Evolutionary conservation across 2,329 filamentous ascomycete species (phyloP).

Genomic region (Ceratocystis destructans): DNA sequence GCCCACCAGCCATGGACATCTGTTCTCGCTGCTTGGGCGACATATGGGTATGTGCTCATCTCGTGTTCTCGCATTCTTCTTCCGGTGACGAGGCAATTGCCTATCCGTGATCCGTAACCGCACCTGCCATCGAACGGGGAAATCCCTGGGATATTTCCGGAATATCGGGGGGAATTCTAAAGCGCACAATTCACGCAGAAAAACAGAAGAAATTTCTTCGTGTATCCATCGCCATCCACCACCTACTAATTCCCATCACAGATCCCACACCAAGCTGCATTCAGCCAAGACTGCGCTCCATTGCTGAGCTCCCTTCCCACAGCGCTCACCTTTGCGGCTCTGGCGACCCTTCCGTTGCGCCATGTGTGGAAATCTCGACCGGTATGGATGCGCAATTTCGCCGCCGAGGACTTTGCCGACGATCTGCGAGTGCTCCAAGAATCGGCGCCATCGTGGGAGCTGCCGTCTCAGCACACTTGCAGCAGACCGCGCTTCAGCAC

Average conservation of each 20-base stretch:
- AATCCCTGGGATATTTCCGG: background rate
- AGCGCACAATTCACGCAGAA: background rate
- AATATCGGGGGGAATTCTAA: background rate
- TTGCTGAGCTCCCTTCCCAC: slow-evolving; percentile 8
- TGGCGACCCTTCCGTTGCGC: background rate
- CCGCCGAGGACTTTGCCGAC: slow-evolving; percentile 4
- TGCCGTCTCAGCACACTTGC: background rate
- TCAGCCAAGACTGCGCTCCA: slow-evolving; percentile 9
- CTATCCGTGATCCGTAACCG: background rate
- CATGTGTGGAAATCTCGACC: background rate
- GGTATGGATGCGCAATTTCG: slow-evolving; percentile 7
- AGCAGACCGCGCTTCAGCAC: background rate
- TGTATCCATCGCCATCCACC: background rate
- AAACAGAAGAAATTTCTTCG: background rate
- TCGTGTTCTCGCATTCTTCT: background rate
- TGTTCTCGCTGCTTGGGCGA: slow-evolving; percentile 3
- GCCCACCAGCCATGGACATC: slow-evolving; percentile 2
- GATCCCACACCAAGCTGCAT: slow-evolving; percentile 8
- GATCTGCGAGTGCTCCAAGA: background rate
- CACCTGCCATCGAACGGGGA: background rate
- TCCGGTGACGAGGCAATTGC: background rate
- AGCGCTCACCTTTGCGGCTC: background rate
- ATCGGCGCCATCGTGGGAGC: background rate
- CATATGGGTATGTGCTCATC: slow-evolving; percentile 6
- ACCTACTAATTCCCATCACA: background rate